phyloP scores from a whole-genome alignment of 2,329 filamentous ascomycete genomes.

The Helotiales sp. region DNA sequence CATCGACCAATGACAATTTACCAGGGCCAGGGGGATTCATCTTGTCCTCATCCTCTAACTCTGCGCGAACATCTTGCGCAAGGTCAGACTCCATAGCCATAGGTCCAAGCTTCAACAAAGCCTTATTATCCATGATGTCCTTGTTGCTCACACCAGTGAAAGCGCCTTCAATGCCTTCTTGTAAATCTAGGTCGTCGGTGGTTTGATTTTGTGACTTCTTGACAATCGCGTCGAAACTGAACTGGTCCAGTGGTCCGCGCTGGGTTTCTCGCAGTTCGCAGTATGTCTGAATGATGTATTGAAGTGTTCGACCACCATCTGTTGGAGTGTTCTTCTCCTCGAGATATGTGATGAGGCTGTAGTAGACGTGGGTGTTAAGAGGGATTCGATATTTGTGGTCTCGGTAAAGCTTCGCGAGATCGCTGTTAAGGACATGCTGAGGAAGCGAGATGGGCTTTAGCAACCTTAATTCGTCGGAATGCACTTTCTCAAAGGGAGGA shows the following conservation, averaged over 20 bases:
- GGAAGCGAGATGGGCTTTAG: constrained; percentile 75
- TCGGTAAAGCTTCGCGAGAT: constrained; percentile 76
- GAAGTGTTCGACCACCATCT: constrained; percentile 76
- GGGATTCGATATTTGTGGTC: constrained; percentile 88
- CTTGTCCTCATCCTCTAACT: constrained; percentile 83
- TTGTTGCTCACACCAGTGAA: constrained; percentile 63
- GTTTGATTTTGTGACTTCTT: constrained; percentile 57
- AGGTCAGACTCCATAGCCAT: constrained; percentile 82
- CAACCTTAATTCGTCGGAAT: constrained; percentile 75
- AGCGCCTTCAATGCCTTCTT: constrained; percentile 62
- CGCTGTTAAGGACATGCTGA: constrained; percentile 75
- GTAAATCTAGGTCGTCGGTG: constrained; percentile 59
- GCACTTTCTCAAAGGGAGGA: constrained; percentile 70
- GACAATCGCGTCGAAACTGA: constrained; percentile 61
- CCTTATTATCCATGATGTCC: constrained; percentile 56
- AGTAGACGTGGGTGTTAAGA: constrained; percentile 81
- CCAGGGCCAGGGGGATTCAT: constrained; percentile 71
- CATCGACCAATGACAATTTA: constrained; percentile 74
- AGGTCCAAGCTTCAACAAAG: constrained; percentile 72
- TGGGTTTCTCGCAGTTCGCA: constrained; percentile 59
- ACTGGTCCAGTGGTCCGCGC: constrained; percentile 63
- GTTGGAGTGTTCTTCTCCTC: constrained; percentile 72
- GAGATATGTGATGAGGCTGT: constrained; percentile 81
- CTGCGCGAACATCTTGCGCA: constrained; percentile 81
- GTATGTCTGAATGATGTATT: constrained; percentile 66